Evolutionary conservation across 2,329 filamentous ascomycete species (phyloP), one percentile per base, ranked within the genome.

Genomic region (Uncinocarpus reesii): DNA sequence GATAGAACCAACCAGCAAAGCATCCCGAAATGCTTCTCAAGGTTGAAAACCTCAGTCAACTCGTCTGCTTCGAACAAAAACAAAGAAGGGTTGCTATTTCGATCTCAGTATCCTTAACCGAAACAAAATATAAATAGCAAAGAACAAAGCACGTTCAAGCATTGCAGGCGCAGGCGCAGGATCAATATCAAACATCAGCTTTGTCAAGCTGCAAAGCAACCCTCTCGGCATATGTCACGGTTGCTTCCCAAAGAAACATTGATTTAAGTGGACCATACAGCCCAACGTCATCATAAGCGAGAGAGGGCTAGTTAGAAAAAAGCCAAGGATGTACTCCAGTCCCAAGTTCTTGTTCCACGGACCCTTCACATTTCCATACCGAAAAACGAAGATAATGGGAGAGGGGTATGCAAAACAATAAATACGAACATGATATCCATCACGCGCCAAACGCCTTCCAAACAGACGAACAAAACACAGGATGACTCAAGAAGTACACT

Each of bases 371-470:
- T 31, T 16, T 42, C 26, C 21, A 42, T 10, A 41, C 45, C 45
- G 36, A 47, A 41, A 47, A 36, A 47, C n/a, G 18, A 31, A 41
- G 20, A 41, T 34, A 34, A 15, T 34, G 21, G 28, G 15, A n/a
- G n/a, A 13, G 35, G 45, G 45, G 45, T 47, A 47, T 47, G 45
- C 36, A 41, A 47, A 21, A 24, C 24, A 47, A 35, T 15, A 40
- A 23, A 37, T 45, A 36, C 44, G 32, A 29, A 38, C 21, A 38
- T 34, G 23, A 18, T n/a, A 24, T 26, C 28, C 18, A 38, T 46
- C 7, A 16, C 6, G 24, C 45, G 37, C 36, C 8, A 47, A 47
- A 47, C 45, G 24, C 45, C 45, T 11, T 15, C 34, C 43, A 46
- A 28, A 11, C 8, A n/a, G 24, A 41, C 13, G 21, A 16, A 37